Evolutionary conservation across 192 early-diverging fungal species (phyloP), one percentile per base, ranked within the genome.

Genomic region (Backusella mclennaniae): DNA sequence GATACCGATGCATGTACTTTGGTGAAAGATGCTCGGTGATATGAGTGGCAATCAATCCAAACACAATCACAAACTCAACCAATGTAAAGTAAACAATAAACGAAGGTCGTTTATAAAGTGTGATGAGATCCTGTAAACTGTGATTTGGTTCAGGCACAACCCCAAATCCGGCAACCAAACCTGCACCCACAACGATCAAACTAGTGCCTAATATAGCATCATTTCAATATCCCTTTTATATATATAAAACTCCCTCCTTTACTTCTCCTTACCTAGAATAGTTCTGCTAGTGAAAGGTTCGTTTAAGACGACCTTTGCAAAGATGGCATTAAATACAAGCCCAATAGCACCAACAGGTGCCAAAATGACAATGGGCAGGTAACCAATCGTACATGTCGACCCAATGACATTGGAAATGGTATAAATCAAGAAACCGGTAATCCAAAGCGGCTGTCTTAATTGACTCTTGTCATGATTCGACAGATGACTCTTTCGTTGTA

Each of bases 241-340:
- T 31, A 15, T 19, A 19, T 59, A 41, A 41, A 41, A 7, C 63
- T 12, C 5, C 17, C 29, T 12, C 35, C 4, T 8, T 26, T 17
- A 44, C 41, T 17, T 46, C 17, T 46, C 35, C 19, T 19, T 71
- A 89, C 88, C 88, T 68, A 82, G 66, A 21, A 84, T 82, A 52
- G 90, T 92, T n/a, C 89, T 86, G 33, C 77, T 80, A 0, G 86
- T 89, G 84, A 95, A 95, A 29, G 80, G 85, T 73, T 91, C 92
- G 14, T 84, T 84, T 33, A 95, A 71, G 6, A 95, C 83, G 67
- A 87, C 82, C 26, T 85, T 77, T 12, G 93, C 92, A 86, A 93
- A 95, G 3, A 93, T 85, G 1, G 92, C 93, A 81, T 95, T 95
- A 69, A 93, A 91, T 9, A 95, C 91, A 63, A 95, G 80, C 9